phyloP scores from a whole-genome alignment of 1,284 basidiomycete genomes.

The Sanguinoderma infundibulare region DNA sequence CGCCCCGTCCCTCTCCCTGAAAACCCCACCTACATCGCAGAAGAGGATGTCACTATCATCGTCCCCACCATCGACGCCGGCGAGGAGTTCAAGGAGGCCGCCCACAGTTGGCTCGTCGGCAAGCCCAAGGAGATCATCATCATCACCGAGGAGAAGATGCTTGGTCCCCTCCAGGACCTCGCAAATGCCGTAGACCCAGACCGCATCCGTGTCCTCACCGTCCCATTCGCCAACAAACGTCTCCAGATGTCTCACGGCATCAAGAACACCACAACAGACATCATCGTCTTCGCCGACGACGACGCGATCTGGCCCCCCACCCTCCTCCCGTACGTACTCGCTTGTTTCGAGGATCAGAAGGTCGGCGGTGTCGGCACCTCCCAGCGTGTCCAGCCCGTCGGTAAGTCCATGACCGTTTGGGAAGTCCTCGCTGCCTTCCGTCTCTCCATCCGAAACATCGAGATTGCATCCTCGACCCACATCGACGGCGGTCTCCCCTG shows the following conservation, averaged over 20 bases:
- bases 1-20: slow-evolving; percentile 85
- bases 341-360: slow-evolving; percentile 93
- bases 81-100: slow-evolving; percentile 93
- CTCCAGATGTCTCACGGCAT: slow-evolving; percentile 93
- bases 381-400: slow-evolving; percentile 85
- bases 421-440: slow-evolving; percentile 92
- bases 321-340: slow-evolving; percentile 82
- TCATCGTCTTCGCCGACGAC: slow-evolving; percentile 95
- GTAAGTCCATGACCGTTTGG: slow-evolving; percentile 86
- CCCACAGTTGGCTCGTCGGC: slow-evolving; percentile 87
- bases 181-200: slow-evolving; percentile 85
- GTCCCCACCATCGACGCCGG: slow-evolving; percentile 95
- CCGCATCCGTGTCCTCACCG: slow-evolving; percentile 85
- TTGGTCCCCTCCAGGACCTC: slow-evolving; percentile 83
- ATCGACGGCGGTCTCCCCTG: slow-evolving; percentile 93
- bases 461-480: slow-evolving; percentile 86
- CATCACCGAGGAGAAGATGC: slow-evolving; percentile 92
- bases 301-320: slow-evolving; percentile 95
- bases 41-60: slow-evolving; percentile 93
- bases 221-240: slow-evolving; percentile 92
- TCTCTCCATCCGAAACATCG: slow-evolving; percentile 90
- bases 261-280: slow-evolving; percentile 87
- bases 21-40: slow-evolving; percentile 86
- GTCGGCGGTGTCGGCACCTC: slow-evolving; percentile 91
- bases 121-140: slow-evolving; percentile 93